Evolutionary conservation across 2,329 filamentous ascomycete genomes (phyloP), one percentile per base, ranked within the genome.

Genomic region (Claviceps pazoutovae): DNA sequence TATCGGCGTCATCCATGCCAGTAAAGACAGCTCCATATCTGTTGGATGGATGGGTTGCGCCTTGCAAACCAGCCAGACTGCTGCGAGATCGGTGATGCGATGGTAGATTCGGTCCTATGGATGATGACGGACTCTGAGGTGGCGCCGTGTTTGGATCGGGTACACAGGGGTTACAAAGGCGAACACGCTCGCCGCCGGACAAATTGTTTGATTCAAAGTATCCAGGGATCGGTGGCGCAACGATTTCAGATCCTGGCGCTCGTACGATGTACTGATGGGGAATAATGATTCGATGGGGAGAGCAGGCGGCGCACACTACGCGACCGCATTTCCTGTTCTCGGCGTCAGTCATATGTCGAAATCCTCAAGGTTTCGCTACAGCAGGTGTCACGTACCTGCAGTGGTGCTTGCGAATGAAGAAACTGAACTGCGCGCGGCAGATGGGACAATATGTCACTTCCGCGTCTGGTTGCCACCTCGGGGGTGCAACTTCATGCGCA

Each of bases 231-330:
- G 62, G 61, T 57, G 68, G 59, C 55, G 68, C 57, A 55, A 65
- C 60, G 54, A 68, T 61, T 53, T 75, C 71, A 39, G 65, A 55
- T 52, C 64, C 74, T 1, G 86, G 84, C 3, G 87, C 86, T 47
- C 84, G 84, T 26, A 96, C 89, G 57, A 97, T 95, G 65, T 88
- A 97, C 63, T 93, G 87, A 57, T 90, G 80, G 1, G 91, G 91
- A 56, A 97, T 96, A 3, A 87, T 95, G 63, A 97, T 97, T 55
- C 89, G 81, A 66, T 97, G 91, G 3, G 91, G 91, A 2, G 91
- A 96, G 70, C 91, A 97, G 19, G 81, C 75, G 53, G 83, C 82
- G 67, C 91, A 97, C 23, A 97, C 91, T 8, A 97, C 90, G 55
- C 89, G 76, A 46, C 91, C 91, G 64, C 91, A 97, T 78, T 95